Conservation (phyloP, 192 early-diverging fungal genomes). For the Coemansia sp. region DNA sequence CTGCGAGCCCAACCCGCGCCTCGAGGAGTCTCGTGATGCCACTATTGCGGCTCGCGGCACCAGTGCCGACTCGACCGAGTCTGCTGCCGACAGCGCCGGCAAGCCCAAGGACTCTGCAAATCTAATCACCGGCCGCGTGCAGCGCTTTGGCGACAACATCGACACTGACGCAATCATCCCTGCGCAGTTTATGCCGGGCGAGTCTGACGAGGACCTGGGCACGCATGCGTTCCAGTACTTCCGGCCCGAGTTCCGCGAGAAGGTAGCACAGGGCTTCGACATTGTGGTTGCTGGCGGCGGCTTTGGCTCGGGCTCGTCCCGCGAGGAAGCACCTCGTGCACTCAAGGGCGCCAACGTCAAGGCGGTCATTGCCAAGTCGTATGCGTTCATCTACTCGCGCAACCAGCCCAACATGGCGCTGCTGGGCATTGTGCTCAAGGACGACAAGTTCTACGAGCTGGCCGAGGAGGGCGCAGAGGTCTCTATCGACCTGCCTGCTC, state of each 20-base stretch:
- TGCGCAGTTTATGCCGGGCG: conserved; percentile 73
- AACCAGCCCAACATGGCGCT: conserved; percentile 85
- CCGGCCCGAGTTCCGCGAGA: conserved; percentile 70
- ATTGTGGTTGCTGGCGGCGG: conserved; percentile 72
- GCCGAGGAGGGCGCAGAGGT: conserved; percentile 73
- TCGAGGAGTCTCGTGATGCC: conserved; percentile 45
- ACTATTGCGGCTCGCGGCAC: conserved; percentile 48
- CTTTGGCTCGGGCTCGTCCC: conserved; percentile 74
- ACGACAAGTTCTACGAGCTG: conserved; percentile 72
- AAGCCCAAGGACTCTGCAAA: conserved; percentile 32
- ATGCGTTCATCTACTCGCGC: conserved; percentile 77
- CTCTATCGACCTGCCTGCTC: conserved; percentile 64
- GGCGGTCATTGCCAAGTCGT: conserved; percentile 79
- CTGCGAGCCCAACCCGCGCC: conserved; percentile 63
- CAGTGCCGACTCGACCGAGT: conserved; percentile 4
- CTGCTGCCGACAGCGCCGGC: background rate
- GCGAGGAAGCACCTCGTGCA: conserved; percentile 77
- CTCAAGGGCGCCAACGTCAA: conserved; percentile 66
- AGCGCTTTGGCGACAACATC: conserved; percentile 72
- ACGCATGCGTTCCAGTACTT: conserved; percentile 70
- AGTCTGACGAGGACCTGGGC: conserved; percentile 67
- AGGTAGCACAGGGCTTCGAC: conserved; percentile 61
- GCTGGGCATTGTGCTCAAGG: conserved; percentile 68
- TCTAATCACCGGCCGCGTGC: conserved; percentile 63
- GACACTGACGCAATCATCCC: conserved; percentile 81